Conservation (phyloP, 164 flowering plant genomes). For the Dillenia suffruticosa region DNA sequence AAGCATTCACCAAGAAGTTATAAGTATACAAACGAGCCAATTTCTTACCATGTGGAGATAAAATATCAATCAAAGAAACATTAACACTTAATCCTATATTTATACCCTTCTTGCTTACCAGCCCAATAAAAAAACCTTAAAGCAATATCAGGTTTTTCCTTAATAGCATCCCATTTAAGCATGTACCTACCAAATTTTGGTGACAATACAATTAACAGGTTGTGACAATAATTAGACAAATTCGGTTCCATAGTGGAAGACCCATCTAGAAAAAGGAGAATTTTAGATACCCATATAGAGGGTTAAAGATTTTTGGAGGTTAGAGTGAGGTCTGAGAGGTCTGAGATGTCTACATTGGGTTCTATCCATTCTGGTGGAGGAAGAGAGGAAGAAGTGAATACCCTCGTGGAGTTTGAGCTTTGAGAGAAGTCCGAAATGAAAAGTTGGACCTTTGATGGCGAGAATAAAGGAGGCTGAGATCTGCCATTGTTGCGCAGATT, state of each 20-base stretch:
- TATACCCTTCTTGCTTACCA: slow-evolving; percentile 52
- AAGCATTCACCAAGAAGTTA: slow-evolving; percentile 77
- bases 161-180: slow-evolving; percentile 29
- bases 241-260: slow-evolving; percentile 48
- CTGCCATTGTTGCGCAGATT: slow-evolving; percentile 15
- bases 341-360: slow-evolving; percentile 60
- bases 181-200: slow-evolving; percentile 62
- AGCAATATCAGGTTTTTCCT: slow-evolving; percentile 34
- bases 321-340: slow-evolving; percentile 50
- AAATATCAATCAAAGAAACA: slow-evolving; percentile 52
- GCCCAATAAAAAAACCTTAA: slow-evolving; percentile 76
- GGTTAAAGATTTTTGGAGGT: slow-evolving; percentile 30
- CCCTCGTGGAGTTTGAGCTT: slow-evolving; percentile 20
- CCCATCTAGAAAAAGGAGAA: slow-evolving; percentile 43
- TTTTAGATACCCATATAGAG: slow-evolving; percentile 69
- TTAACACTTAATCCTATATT: slow-evolving; percentile 57
- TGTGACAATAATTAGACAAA: slow-evolving; percentile 47
- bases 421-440: slow-evolving; percentile 1
- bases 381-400: slow-evolving; percentile 31
- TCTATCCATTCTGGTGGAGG: slow-evolving; percentile 92
- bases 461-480: background rate
- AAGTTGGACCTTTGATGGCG: background rate
- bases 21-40: too few species aligned
- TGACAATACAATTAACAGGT: slow-evolving; percentile 55
- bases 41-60: slow-evolving; percentile 29